These are phyloP conservation scores for Teratosphaeria nubilosa DNA, from an alignment of 2,329 filamentous ascomycete genomes.

Conservation along the genomic window DNA sequence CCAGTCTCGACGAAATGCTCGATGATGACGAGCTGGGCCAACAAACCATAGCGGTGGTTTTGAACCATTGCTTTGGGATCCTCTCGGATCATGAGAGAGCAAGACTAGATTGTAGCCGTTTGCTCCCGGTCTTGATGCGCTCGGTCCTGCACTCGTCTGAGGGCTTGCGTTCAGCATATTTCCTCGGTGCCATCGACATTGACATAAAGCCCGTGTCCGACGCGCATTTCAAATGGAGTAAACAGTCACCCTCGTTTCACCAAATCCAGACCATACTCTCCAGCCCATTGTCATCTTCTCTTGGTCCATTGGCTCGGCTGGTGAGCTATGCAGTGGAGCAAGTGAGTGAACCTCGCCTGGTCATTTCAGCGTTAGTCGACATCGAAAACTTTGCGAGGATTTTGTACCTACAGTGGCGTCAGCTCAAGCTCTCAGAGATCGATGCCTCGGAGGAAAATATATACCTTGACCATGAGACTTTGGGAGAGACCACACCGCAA, in stretches of 20 bases:
- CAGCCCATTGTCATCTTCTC: slow-evolving; percentile 53
- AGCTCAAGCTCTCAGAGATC: slow-evolving; percentile 62
- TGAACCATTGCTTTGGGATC: slow-evolving; percentile 68
- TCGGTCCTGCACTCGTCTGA: slow-evolving; percentile 59
- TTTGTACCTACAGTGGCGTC: slow-evolving; percentile 62
- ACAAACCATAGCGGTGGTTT: slow-evolving; percentile 52
- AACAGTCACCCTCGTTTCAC: slow-evolving; percentile 48
- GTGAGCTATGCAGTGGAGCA: slow-evolving; percentile 55
- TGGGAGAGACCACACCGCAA: slow-evolving; percentile 54
- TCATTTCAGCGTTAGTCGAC: slow-evolving; percentile 49
- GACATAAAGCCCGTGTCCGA: slow-evolving; percentile 50
- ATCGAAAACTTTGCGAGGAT: slow-evolving; percentile 57
- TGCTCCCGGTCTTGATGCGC: slow-evolving; percentile 61
- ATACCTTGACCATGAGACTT: slow-evolving; percentile 54
- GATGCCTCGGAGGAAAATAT: slow-evolving; percentile 57
- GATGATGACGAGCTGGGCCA: slow-evolving; percentile 40
- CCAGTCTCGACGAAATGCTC: slow-evolving; percentile 55
- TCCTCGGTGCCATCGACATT: slow-evolving; percentile 57
- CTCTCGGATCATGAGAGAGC: slow-evolving; percentile 51
- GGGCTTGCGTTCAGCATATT: slow-evolving; percentile 66
- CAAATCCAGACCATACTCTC: slow-evolving; percentile 49
- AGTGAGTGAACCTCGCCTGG: slow-evolving; percentile 39
- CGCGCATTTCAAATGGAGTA: slow-evolving; percentile 54
- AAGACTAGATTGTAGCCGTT: slow-evolving; percentile 52
- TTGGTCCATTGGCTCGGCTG: slow-evolving; percentile 58